Evolutionary conservation across 805 yeast genomes (phyloP).

Genomic region (Kuraishia piskuri): DNA sequence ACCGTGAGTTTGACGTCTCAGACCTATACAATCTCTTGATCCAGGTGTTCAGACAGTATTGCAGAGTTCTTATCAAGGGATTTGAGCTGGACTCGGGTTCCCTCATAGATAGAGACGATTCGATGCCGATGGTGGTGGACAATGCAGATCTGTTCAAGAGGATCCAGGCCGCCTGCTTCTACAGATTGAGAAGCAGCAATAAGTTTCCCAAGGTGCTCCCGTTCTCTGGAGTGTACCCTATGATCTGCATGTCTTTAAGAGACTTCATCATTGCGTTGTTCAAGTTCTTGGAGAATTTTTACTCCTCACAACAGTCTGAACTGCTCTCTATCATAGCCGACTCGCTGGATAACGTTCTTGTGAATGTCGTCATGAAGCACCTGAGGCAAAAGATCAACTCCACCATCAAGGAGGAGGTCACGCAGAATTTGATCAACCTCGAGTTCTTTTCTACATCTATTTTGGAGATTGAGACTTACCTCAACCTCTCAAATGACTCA

Average conservation of each 20-base stretch:
- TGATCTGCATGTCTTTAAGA: constrained; percentile 70
- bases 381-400: constrained; percentile 55
- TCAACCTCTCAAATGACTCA: constrained; percentile 22
- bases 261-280: constrained; percentile 55
- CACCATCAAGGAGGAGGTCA: constrained; percentile 78
- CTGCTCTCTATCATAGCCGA: constrained; percentile 51
- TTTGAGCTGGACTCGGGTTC: constrained; percentile 55
- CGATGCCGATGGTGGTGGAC: constrained; percentile 75
- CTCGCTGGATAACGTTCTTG: constrained; percentile 62
- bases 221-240: constrained; percentile 81
- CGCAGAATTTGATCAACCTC: constrained; percentile 81
- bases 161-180: constrained; percentile 38
- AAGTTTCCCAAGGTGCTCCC: constrained; percentile 63
- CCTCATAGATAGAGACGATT: constrained; percentile 70
- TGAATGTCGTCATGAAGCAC: constrained; percentile 55
- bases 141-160: constrained; percentile 51
- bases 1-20: constrained; percentile 50
- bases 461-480: constrained; percentile 48
- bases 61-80: constrained; percentile 42
- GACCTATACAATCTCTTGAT: constrained; percentile 57
- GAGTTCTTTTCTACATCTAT: constrained; percentile 80
- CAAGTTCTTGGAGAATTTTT: constrained; percentile 57
- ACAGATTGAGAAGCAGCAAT: constrained; percentile 10
- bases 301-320: constrained; percentile 52
- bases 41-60: constrained; percentile 48